Evolutionary conservation across 345 rosid species (phyloP).

Genomic region (Ceriops zippeliana): DNA sequence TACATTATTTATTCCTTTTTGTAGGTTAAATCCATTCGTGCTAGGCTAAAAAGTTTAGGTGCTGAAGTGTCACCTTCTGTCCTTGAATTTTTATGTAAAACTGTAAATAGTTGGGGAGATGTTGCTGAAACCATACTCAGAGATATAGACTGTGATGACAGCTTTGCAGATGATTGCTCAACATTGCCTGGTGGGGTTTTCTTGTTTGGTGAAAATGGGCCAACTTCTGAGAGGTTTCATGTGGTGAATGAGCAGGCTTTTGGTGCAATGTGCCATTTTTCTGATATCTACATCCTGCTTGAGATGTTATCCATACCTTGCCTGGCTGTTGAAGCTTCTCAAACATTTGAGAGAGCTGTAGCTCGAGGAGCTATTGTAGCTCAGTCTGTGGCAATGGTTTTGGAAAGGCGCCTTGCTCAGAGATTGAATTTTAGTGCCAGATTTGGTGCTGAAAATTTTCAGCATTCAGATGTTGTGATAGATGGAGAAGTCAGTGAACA

Average conservation of each 20-base stretch:
- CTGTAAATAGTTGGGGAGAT: slow-evolving; percentile 86
- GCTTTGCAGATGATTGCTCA: slow-evolving; percentile 47
- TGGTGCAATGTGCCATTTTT: slow-evolving; percentile 49
- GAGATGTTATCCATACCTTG: slow-evolving; percentile 92
- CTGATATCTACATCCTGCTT: slow-evolving; percentile 77
- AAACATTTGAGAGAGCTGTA: slow-evolving; percentile 90
- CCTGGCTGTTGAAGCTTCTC: slow-evolving; percentile 84
- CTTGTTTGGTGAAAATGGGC: slow-evolving; percentile 63
- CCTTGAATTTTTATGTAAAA: slow-evolving; percentile 78
- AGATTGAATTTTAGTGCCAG: slow-evolving; percentile 47
- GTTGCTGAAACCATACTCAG: slow-evolving; percentile 74
- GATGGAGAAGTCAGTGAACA: slow-evolving; percentile 72
- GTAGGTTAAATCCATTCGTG: slow-evolving; percentile 83
- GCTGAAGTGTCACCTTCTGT: slow-evolving; percentile 74
- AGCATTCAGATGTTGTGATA: slow-evolving; percentile 45
- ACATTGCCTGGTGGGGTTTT: slow-evolving; percentile 47
- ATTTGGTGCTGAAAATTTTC: slow-evolving; percentile 49
- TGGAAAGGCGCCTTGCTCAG: slow-evolving; percentile 72
- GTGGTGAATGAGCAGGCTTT: slow-evolving; percentile 53
- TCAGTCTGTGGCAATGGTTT: slow-evolving; percentile 73
- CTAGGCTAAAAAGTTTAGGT: slow-evolving; percentile 75
- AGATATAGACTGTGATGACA: slow-evolving; percentile 78
- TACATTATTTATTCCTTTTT: slow-evolving; percentile 23
- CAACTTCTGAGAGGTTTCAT: slow-evolving; percentile 49
- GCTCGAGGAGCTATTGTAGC: slow-evolving; percentile 77